Evolutionary conservation across 129 eudicot species (phyloP).

Genomic region (Solidago caesia): DNA sequence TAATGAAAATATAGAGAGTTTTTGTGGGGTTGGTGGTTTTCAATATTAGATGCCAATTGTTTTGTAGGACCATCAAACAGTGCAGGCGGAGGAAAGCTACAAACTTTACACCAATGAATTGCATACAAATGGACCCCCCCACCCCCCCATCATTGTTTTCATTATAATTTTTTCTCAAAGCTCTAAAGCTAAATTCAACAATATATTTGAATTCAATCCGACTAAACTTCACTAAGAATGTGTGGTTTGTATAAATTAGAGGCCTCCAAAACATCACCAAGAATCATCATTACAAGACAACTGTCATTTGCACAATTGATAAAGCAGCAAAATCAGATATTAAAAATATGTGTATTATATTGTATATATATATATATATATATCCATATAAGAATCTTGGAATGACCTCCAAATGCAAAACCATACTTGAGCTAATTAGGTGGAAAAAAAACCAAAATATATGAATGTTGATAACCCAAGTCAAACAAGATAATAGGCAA

Average conservation of each 20-base stretch:
- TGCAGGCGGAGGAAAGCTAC: slow-evolving; percentile 32
- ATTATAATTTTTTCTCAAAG: background rate
- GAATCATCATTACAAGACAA: background rate
- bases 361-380: background rate
- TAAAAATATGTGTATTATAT: background rate
- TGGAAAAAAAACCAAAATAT: slow-evolving; percentile 22
- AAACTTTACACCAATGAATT: slow-evolving; percentile 37
- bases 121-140: slow-evolving; percentile 17
- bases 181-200: background rate
- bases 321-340: background rate
- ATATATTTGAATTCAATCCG: background rate
- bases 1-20: background rate
- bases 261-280: background rate
- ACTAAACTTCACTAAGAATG: background rate
- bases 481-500: slow-evolving; percentile 28
- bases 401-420: background rate
- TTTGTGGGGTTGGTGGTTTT: slow-evolving; percentile 27
- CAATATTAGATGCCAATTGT: slow-evolving; percentile 26
- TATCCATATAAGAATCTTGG: background rate
- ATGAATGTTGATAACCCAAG: slow-evolving; percentile 30
- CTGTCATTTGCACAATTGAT: background rate
- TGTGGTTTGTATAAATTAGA: background rate
- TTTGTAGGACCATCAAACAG: slow-evolving; percentile 34
- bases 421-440: background rate
- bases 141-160: slow-evolving; percentile 4